Conservation (phyloP, 768 basidiomycete species). For the Termitomyces eurrhizus region DNA sequence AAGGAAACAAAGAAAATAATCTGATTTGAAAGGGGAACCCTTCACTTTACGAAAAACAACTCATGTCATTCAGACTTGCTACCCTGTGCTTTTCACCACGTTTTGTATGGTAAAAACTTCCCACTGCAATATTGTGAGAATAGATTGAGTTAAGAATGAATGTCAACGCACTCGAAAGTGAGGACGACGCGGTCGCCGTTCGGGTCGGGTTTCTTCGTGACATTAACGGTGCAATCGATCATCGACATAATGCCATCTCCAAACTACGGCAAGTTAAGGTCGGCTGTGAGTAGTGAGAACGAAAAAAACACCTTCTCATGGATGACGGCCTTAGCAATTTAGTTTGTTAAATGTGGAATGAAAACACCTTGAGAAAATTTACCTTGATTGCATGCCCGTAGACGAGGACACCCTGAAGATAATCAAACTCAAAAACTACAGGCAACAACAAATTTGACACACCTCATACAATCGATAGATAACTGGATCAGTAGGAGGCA, state of each 20-base stretch:
- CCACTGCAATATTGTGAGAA: constrained; percentile 41
- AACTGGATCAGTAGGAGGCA: constrained; percentile 75
- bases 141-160: neutral
- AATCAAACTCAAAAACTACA: neutral
- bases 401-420: constrained; percentile 57
- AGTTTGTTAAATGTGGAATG: neutral
- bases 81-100: constrained; percentile 43
- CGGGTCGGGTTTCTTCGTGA: constrained; percentile 68
- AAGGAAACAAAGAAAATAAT: neutral
- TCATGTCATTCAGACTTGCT: neutral
- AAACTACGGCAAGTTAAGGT: constrained; percentile 40
- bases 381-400: constrained; percentile 83
- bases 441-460: constrained; percentile 6
- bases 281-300: neutral
- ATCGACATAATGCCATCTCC: constrained; percentile 89
- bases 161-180: constrained; percentile 67
- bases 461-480: constrained; percentile 83
- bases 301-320: constrained; percentile 61
- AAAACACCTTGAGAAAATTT: constrained; percentile 13
- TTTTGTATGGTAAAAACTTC: constrained; percentile 72
- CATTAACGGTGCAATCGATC: constrained; percentile 75
- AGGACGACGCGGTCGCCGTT: constrained; percentile 77
- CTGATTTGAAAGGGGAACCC: too few species aligned
- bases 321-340: constrained; percentile 50
- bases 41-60: neutral